Base-by-base conservation (phyloP, 2,329 filamentous ascomycete genomes). In the Phoma sp. region DNA sequence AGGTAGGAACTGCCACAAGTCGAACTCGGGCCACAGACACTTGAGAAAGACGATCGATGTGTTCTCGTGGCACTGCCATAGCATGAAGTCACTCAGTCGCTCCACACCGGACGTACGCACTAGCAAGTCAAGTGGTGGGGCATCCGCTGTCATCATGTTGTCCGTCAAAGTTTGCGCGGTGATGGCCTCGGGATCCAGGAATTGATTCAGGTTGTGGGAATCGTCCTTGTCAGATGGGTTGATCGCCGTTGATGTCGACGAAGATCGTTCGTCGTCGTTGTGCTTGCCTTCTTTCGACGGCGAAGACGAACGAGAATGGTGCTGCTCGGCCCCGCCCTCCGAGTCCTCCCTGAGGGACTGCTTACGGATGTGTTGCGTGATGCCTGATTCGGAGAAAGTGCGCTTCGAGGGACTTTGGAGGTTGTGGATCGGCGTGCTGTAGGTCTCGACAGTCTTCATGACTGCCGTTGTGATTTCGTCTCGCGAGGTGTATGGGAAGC, bases 61-160 rank as follows among this genome's bases (percentile, higher is more conserved):
- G 61, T 94, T 83, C 71, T 96, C 86, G 71, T 98, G 93, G 68
- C 91, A 95, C 77, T 99, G 95, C 95, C 95, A 99, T 31, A 99
- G 86, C 93, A 99, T 95, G 69, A 98, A 99, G 74, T 99, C 95
- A 71, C 92, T 97, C 55, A 99, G 80, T 43, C 95, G 85, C 75
- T 93, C 89, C 13, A 99, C 95, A 25, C 93, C 94, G 60, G 92
- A 97, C 4, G 95, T 99, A 45, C 95, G 87, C 45, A 99, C 84
- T 50, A 99, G 87, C 12, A 99, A 83, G 71, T 99, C 95, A 37
- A 98, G 80, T 0, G 95, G 95, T 15, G 95, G 95, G 59, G 90
- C 88, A 48, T 87, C 86, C 43, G 89, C 85, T 4, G 94, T 98
- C 77, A 96, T 95, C 79, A 96, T 91, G 77, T 97, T 92, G 57